A percentile compares a stretch with the other conserved stretches of the same genome.
These are phyloP conservation scores for Thielaviopsis ethacetica DNA, from an alignment of 2,329 filamentous ascomycete species.

Conservation along the genomic window DNA sequence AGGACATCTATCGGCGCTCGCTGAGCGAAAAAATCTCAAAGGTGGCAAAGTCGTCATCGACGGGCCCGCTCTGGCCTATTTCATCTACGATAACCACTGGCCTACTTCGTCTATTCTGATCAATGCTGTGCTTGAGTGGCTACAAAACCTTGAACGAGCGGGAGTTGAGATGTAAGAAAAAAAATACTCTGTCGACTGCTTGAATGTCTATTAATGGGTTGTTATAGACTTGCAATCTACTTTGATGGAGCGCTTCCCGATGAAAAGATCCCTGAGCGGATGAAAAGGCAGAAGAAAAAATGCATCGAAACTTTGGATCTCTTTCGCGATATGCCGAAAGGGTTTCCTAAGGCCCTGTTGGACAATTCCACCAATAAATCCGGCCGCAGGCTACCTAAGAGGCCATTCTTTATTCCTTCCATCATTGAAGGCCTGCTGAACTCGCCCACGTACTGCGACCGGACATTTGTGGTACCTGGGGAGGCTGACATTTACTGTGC, in stretches of 20 bases:
- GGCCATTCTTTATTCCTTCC: slow-evolving; percentile 55
- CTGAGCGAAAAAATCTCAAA: slow-evolving; percentile 25
- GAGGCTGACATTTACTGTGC: slow-evolving; percentile 80
- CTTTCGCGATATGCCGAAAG: slow-evolving; percentile 16
- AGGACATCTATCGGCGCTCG: slow-evolving; percentile 35
- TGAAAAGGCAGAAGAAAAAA: slow-evolving; percentile 31
- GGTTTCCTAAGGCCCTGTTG: slow-evolving; percentile 8
- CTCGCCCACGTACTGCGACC: slow-evolving; percentile 24
- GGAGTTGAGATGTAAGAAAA: slow-evolving; percentile 43
- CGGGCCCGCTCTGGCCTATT: slow-evolving; percentile 63
- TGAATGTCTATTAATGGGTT: background rate
- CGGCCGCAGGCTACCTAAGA: slow-evolving; percentile 30
- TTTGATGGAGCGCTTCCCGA: slow-evolving; percentile 73
- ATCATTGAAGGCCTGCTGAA: slow-evolving; percentile 52
- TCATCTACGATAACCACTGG: slow-evolving; percentile 37
- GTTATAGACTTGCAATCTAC: slow-evolving; percentile 48
- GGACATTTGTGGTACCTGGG: slow-evolving; percentile 50
- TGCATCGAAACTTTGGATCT: background rate
- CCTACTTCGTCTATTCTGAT: slow-evolving; percentile 37
- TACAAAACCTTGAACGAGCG: slow-evolving; percentile 38
- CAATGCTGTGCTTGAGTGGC: slow-evolving; percentile 40
- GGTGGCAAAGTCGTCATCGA: slow-evolving; percentile 43
- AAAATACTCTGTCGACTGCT: slow-evolving; percentile 9
- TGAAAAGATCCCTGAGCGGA: slow-evolving; percentile 45
- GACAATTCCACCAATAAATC: slow-evolving; percentile 18